Conservation (phyloP, 2,329 filamentous ascomycete genomes). For the Raffaelea albimanens region DNA sequence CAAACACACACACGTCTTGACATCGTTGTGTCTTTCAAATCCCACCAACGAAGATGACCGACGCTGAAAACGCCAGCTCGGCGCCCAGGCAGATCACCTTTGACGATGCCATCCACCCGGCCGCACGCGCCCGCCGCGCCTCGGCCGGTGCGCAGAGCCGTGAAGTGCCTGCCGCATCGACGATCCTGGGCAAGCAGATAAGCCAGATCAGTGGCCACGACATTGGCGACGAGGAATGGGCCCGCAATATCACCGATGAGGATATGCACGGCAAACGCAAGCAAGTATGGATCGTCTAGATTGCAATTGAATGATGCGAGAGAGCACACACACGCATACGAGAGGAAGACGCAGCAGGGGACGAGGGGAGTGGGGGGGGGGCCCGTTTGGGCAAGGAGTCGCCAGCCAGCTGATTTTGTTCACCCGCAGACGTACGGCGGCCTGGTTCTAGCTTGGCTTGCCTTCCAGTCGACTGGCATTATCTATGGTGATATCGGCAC, state of each 20-base stretch:
- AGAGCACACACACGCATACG: not conserved
- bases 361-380: not conserved
- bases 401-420: slow-evolving; percentile 6
- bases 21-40: not conserved
- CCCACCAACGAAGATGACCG: not conserved
- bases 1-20: too few species aligned
- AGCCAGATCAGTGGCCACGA: slow-evolving; percentile 2
- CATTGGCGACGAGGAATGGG: slow-evolving; percentile 12
- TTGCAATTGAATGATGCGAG: not conserved
- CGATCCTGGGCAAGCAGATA: too few species aligned
- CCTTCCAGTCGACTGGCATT: slow-evolving; percentile 56
- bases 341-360: not conserved
- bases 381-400: not conserved
- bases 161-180: too few species aligned
- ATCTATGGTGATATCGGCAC: slow-evolving; percentile 63
- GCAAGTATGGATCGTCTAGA: slow-evolving; percentile 10
- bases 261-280: slow-evolving; percentile 10
- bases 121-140: not conserved
- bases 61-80: not conserved
- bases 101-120: not conserved
- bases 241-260: slow-evolving; percentile 8
- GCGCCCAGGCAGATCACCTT: slow-evolving; percentile 3
- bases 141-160: not conserved
- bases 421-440: slow-evolving; percentile 15
- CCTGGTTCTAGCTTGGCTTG: slow-evolving; percentile 31